A percentile compares a stretch with the other conserved stretches of the same genome.
These are phyloP conservation scores for Ustilago esculenta DNA, from an alignment of 1,284 basidiomycete species.

Conservation along the genomic window DNA sequence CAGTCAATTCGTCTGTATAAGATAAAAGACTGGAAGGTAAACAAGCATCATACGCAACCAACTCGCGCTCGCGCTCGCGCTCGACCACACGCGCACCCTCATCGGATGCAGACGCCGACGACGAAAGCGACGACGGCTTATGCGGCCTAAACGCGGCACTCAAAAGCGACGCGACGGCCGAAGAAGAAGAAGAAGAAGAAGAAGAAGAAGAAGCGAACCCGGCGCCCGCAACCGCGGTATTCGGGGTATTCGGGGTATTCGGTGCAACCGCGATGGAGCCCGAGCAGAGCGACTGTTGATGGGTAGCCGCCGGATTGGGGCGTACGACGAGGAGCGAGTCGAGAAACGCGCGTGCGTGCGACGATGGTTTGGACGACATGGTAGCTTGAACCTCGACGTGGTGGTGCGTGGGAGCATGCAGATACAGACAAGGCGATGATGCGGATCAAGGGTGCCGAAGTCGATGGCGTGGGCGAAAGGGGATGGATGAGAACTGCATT, in stretches of 20 bases:
- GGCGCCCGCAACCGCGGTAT: no score
- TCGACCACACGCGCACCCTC: constrained; percentile 41
- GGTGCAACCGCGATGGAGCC: constrained; percentile 15
- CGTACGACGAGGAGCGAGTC: constrained; percentile 28
- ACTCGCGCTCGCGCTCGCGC: constrained; percentile 14
- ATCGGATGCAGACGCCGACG: constrained; percentile 50
- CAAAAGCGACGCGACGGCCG: constrained; percentile 21
- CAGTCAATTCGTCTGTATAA: constrained; percentile 5
- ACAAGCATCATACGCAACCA: constrained; percentile 20
- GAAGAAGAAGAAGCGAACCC: no score
- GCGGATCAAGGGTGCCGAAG: constrained; percentile 41
- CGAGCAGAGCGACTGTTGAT: constrained; percentile 17
- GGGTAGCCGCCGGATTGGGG: constrained; percentile 11
- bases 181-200: constrained; percentile 13
- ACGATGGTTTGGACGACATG: no score
- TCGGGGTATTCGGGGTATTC: no score
- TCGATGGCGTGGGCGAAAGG: constrained; percentile 36
- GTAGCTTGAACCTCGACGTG: no score
- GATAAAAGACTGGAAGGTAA: constrained; percentile 22
- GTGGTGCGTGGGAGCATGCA: no score
- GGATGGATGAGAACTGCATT: constrained; percentile 33
- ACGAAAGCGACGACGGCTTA: constrained; percentile 49
- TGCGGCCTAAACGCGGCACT: constrained; percentile 44
- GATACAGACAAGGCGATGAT: background rate
- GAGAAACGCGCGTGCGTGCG: no score